Conservation (phyloP, 371 early-diverging fungal species). For the Basidiobolus meristosporus region DNA sequence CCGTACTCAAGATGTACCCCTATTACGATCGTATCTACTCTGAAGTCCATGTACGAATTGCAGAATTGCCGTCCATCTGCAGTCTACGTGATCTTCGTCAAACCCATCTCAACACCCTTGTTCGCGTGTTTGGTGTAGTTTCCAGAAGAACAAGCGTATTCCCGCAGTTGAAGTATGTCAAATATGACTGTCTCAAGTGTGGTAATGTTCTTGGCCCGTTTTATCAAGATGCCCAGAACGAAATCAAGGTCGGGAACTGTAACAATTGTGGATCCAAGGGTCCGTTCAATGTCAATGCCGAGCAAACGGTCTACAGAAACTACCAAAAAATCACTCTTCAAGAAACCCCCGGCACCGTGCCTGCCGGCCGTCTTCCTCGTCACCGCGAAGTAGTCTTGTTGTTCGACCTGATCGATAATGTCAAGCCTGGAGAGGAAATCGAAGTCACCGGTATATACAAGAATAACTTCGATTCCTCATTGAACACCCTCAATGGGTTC, state of each 20-base stretch:
- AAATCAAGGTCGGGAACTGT: constrained; percentile 79
- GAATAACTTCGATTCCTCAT: constrained; percentile 81
- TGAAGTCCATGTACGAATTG: constrained; percentile 92
- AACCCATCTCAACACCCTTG: constrained; percentile 81
- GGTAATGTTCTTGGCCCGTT: constrained; percentile 89
- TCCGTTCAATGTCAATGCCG: constrained; percentile 79
- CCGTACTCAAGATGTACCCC: constrained; percentile 75
- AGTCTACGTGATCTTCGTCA: constrained; percentile 82
- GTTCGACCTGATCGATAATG: constrained; percentile 95
- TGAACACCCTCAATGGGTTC: constrained; percentile 91
- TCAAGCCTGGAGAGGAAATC: constrained; percentile 97
- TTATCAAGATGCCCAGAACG: constrained; percentile 74
- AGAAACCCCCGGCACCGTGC: constrained; percentile 96
- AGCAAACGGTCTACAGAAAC: constrained; percentile 93
- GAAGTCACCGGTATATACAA: constrained; percentile 96
- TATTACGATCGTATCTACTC: constrained; percentile 82
- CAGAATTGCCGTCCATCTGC: constrained; percentile 72
- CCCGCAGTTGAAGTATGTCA: constrained; percentile 94
- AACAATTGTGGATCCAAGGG: constrained; percentile 87
- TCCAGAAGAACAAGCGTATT: constrained; percentile 91
- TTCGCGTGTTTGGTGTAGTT: constrained; percentile 91
- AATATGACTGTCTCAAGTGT: constrained; percentile 94
- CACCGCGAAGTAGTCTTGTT: constrained; percentile 88
- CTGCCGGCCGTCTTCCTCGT: constrained; percentile 93
- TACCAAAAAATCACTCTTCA: constrained; percentile 96